Conservation (phyloP, 768 basidiomycete species). For the Mycena sanguinolenta region DNA sequence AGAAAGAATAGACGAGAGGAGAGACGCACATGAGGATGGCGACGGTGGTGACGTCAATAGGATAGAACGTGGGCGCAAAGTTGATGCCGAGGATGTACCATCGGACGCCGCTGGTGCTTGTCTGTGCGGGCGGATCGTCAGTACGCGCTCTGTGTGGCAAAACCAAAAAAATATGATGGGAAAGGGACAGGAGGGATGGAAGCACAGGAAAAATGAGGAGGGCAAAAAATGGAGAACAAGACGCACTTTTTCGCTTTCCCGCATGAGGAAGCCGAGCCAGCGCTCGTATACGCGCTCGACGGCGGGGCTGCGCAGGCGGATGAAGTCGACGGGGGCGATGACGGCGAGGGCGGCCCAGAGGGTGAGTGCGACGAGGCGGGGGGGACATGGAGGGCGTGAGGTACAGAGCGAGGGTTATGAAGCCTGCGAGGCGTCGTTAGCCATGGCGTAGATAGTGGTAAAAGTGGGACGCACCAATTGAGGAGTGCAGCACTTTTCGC, state of each 20-base stretch:
- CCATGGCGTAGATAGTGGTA: constrained; percentile 38
- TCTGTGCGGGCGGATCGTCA: constrained; percentile 11
- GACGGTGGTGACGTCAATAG: constrained; percentile 90
- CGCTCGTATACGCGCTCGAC: constrained; percentile 82
- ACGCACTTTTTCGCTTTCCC: constrained; percentile 85
- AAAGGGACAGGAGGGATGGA: no score
- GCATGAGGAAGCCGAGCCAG: constrained; percentile 86
- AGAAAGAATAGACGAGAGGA: neutral
- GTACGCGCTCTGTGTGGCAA: no score
- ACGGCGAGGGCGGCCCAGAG: constrained; percentile 77
- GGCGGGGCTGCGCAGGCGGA: constrained; percentile 74
- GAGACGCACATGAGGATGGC: constrained; percentile 85
- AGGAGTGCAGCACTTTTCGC: constrained; percentile 87
- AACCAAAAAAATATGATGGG: no score
- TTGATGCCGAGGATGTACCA: constrained; percentile 93
- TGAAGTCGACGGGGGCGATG: constrained; percentile 79
- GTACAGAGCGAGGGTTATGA: constrained; percentile 75
- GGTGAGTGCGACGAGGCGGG: constrained; percentile 65
- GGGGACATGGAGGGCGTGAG: constrained; percentile 58
- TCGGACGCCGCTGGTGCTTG: constrained; percentile 74
- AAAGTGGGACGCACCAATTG: constrained; percentile 79
- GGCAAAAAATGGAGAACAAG: neutral
- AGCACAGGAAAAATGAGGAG: neutral
- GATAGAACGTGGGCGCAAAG: constrained; percentile 79
- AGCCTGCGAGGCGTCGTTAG: no score